Percentiles rank a stretch among this genome's conserved stretches.
These are phyloP conservation scores for Amphicarpaea edgeworthii DNA, from an alignment of 306 rosid species.

Conservation along the genomic window DNA sequence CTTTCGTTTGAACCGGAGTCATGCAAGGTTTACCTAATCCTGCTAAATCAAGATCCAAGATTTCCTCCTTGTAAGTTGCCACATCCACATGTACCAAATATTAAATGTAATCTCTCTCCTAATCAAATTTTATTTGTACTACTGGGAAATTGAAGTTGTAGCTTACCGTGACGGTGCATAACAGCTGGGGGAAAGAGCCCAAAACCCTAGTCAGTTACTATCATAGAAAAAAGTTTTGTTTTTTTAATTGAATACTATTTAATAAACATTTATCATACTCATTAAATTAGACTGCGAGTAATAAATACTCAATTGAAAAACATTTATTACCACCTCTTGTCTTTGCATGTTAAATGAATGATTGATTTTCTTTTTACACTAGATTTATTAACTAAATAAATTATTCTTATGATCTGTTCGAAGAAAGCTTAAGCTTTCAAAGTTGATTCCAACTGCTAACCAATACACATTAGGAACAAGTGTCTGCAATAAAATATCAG, in stretches of 20 bases:
- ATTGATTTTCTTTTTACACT: no score
- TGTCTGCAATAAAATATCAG: not conserved
- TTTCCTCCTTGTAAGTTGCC: not conserved
- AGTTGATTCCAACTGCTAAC: not conserved
- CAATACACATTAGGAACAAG: not conserved
- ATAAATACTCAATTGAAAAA: not conserved
- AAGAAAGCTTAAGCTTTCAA: not conserved
- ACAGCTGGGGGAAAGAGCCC: not conserved
- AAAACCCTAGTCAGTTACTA: not conserved
- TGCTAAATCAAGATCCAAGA: not conserved
- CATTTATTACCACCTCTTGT: not conserved
- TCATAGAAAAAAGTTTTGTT: not conserved
- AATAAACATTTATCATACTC: not conserved
- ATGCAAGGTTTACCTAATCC: constrained; percentile 3
- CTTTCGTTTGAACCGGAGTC: no score
- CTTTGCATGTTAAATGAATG: no score
- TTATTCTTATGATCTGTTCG: not conserved
- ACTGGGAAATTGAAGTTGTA: no score
- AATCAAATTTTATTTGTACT: not conserved
- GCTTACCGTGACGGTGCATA: not conserved
- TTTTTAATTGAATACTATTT: no score
- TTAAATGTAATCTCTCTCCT: not conserved
- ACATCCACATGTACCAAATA: not conserved
- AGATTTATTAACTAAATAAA: no score
- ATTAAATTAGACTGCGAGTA: not conserved